These are phyloP conservation scores for Fusarium sp. DNA, from an alignment of 2,329 filamentous ascomycete genomes.

Conservation along the genomic window DNA sequence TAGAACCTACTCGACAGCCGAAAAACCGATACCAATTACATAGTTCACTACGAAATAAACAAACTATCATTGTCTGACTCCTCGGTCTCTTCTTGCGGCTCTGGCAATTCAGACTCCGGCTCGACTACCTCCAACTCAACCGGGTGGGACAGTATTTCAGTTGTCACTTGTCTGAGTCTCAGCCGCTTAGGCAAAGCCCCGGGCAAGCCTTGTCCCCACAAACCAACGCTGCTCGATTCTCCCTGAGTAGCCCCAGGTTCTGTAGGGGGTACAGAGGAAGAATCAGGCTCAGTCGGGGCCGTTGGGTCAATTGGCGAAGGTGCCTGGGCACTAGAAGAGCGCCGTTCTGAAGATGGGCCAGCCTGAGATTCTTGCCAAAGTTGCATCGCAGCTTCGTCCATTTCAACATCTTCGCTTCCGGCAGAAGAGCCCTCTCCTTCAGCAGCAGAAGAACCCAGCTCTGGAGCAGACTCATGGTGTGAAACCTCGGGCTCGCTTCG, in stretches of 20 bases:
- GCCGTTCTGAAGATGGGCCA: not conserved
- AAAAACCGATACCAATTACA: not conserved
- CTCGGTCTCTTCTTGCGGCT: not conserved
- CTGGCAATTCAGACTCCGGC: not conserved
- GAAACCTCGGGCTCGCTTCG: not conserved
- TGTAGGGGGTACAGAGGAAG: not conserved
- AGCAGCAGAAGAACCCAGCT: not conserved
- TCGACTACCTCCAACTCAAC: conserved; percentile 2
- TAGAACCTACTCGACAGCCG: not conserved
- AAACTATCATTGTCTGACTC: not conserved
- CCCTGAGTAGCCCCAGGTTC: not conserved
- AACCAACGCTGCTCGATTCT: not conserved
- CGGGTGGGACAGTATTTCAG: not conserved
- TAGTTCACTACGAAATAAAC: not conserved
- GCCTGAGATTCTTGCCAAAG: not conserved
- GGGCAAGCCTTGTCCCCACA: not conserved
- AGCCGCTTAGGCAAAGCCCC: not conserved
- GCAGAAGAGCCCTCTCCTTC: not conserved
- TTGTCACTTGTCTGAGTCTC: not conserved
- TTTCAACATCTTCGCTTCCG: not conserved
- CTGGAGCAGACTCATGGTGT: not conserved
- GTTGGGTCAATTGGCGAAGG: conserved; percentile 1
- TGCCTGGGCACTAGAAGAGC: not conserved
- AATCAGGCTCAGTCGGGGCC: not conserved
- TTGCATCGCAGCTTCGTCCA: conserved; percentile 1